Evolutionary conservation across 2,329 filamentous ascomycete species (phyloP).

Genomic region (Neonectria neomacrospora): DNA sequence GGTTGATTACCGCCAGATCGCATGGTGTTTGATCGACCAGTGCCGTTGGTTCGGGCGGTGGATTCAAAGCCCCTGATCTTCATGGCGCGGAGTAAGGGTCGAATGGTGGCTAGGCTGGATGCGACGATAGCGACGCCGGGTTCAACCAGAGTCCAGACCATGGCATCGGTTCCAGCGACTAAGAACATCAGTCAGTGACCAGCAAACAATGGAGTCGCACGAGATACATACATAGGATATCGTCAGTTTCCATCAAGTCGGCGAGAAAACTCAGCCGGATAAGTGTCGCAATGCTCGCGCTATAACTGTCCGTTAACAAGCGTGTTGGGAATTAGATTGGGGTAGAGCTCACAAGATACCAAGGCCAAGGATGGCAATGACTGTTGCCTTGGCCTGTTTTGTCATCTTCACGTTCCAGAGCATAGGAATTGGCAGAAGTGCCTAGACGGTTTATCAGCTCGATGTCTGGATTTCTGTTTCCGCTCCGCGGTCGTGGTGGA

Average conservation of each 20-base stretch:
- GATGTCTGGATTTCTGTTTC: background rate
- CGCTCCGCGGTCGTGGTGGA: background rate
- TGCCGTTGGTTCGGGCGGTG: slow-evolving; percentile 50
- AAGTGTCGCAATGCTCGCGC: slow-evolving; percentile 65
- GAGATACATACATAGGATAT: slow-evolving; percentile 58
- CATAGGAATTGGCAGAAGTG: slow-evolving; percentile 64
- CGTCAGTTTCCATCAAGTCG: slow-evolving; percentile 55
- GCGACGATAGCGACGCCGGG: slow-evolving; percentile 66
- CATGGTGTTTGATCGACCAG: slow-evolving; percentile 40
- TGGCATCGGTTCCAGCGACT: slow-evolving; percentile 62
- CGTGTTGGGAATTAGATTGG: background rate
- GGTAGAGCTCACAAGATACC: slow-evolving; percentile 59
- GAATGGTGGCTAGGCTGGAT: slow-evolving; percentile 64
- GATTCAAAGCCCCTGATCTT: slow-evolving; percentile 60
- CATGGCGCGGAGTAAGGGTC: slow-evolving; percentile 63
- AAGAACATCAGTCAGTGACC: slow-evolving; percentile 25
- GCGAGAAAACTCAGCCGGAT: slow-evolving; percentile 62
- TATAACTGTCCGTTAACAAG: slow-evolving; percentile 41
- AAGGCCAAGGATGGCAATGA: slow-evolving; percentile 60
- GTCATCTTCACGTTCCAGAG: slow-evolving; percentile 66
- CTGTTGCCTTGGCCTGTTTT: slow-evolving; percentile 61
- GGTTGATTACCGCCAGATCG: slow-evolving; percentile 41
- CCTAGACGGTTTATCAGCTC: slow-evolving; percentile 45
- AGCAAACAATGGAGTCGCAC: background rate
- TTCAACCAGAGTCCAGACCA: slow-evolving; percentile 68